Evolutionary conservation across 2,329 filamentous ascomycete genomes (phyloP).

Genomic region (Claviceps sp.): DNA sequence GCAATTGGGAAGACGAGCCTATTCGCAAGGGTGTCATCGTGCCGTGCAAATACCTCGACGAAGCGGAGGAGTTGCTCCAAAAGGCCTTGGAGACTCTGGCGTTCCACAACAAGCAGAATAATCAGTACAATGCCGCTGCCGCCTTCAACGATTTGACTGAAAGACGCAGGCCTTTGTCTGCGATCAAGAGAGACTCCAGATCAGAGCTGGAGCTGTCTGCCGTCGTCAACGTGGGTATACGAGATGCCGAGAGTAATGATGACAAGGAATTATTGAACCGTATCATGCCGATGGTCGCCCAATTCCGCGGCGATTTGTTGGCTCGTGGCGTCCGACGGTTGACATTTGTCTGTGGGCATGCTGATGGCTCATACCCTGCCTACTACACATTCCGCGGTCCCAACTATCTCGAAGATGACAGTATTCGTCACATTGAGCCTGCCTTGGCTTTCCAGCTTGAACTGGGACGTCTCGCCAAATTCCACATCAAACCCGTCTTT

Average conservation of each 20-base stretch:
- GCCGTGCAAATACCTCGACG: slow-evolving; percentile 85
- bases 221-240: slow-evolving; percentile 84
- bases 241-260: slow-evolving; percentile 70
- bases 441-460: slow-evolving; percentile 98
- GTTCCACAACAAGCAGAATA: slow-evolving; percentile 41
- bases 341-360: slow-evolving; percentile 92
- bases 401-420: slow-evolving; percentile 76
- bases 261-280: slow-evolving; percentile 70
- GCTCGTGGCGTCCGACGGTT: slow-evolving; percentile 73
- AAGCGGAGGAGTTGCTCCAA: slow-evolving; percentile 74
- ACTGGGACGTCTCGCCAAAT: slow-evolving; percentile 84
- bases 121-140: slow-evolving; percentile 35
- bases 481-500: slow-evolving; percentile 96
- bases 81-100: slow-evolving; percentile 80
- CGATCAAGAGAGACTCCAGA: slow-evolving; percentile 13
- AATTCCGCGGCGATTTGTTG: slow-evolving; percentile 73
- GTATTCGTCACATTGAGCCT: slow-evolving; percentile 93
- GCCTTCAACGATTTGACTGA: slow-evolving; percentile 60
- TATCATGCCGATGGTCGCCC: slow-evolving; percentile 61
- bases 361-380: slow-evolving; percentile 84
- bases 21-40: slow-evolving; percentile 87
- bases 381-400: slow-evolving; percentile 99
- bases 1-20: slow-evolving; percentile 61
- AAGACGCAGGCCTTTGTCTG: slow-evolving; percentile 45
- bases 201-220: slow-evolving; percentile 72